phyloP scores from a whole-genome alignment of 2,329 filamentous ascomycete genomes.

The Truncatella angustata region DNA sequence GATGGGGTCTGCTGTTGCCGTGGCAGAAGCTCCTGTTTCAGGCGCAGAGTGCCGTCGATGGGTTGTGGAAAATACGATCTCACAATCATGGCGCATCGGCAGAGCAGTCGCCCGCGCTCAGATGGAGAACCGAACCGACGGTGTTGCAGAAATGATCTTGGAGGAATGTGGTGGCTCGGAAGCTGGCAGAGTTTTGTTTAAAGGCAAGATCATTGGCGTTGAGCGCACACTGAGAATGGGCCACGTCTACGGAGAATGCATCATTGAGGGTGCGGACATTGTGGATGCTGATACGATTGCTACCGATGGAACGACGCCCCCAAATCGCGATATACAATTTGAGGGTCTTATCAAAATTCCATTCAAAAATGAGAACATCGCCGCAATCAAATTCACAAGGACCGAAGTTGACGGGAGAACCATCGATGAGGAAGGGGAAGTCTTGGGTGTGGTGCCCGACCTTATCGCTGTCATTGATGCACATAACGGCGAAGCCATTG shows the following conservation, averaged over 20 bases:
- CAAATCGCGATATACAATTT: conserved; percentile 26
- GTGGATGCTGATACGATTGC: conserved; percentile 25
- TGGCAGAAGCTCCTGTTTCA: conserved; percentile 46
- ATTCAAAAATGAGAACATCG: conserved; percentile 74
- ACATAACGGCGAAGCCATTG: conserved; percentile 54
- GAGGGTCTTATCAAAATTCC: conserved; percentile 59
- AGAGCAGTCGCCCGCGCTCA: conserved; percentile 54
- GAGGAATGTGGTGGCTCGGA: conserved; percentile 53
- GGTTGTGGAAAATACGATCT: conserved; percentile 52
- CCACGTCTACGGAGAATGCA: conserved; percentile 58
- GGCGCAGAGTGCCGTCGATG: conserved; percentile 48
- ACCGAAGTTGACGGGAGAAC: conserved; percentile 26
- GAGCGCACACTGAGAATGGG: conserved; percentile 55
- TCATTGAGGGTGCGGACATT: conserved; percentile 49
- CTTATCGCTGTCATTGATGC: conserved; percentile 55
- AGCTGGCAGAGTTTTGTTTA: conserved; percentile 57
- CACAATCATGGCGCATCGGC: conserved; percentile 58
- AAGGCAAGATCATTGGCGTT: conserved; percentile 62
- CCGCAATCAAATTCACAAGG: conserved; percentile 40
- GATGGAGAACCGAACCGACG: conserved; percentile 46
- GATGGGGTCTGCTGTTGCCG: conserved; percentile 53
- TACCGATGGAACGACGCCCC: not conserved
- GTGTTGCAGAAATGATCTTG: conserved; percentile 57
- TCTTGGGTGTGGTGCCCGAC: conserved; percentile 56
- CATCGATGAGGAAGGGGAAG: conserved; percentile 32